Percentiles rank a stretch among this genome's conserved stretches.
Conservation (phyloP, 805 yeast genomes). For the Candida michaelii region DNA sequence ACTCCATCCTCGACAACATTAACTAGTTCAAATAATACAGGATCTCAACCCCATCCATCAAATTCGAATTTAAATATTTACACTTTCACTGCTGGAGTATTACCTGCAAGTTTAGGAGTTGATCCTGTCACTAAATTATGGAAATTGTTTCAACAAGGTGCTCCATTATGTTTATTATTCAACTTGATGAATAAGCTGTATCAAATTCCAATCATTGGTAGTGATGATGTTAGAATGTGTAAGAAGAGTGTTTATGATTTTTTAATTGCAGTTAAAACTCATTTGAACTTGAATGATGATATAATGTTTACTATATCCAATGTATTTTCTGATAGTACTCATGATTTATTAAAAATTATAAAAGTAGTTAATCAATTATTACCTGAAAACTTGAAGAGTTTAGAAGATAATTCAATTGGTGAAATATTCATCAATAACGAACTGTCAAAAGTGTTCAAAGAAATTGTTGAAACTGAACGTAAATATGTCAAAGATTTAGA, state of each 20-base stretch:
- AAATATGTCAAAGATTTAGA: conserved; percentile 92
- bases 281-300: conserved; percentile 73
- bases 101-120: conserved; percentile 69
- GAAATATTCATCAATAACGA: conserved; percentile 47
- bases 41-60: conserved; percentile 15
- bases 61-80: conserved; percentile 34
- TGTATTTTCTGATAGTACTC: conserved; percentile 80
- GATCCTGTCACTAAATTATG: conserved; percentile 94
- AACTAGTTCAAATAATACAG: conserved; percentile 15
- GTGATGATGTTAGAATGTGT: conserved; percentile 81
- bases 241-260: conserved; percentile 90
- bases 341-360: conserved; percentile 72
- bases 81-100: conserved; percentile 74
- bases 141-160: conserved; percentile 87
- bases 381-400: conserved; percentile 9
- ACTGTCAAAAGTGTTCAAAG: conserved; percentile 77
- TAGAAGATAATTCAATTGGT: conserved; percentile 25
- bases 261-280: conserved; percentile 77
- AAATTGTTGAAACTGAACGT: conserved; percentile 85
- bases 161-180: conserved; percentile 84
- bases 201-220: conserved; percentile 61
- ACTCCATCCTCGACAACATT: conserved; percentile 15
- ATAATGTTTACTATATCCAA: conserved; percentile 86
- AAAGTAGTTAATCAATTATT: conserved; percentile 66
- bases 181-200: conserved; percentile 47